phyloP scores from a whole-genome alignment of 176 grass and related monocot species.

The Secale cereale region DNA sequence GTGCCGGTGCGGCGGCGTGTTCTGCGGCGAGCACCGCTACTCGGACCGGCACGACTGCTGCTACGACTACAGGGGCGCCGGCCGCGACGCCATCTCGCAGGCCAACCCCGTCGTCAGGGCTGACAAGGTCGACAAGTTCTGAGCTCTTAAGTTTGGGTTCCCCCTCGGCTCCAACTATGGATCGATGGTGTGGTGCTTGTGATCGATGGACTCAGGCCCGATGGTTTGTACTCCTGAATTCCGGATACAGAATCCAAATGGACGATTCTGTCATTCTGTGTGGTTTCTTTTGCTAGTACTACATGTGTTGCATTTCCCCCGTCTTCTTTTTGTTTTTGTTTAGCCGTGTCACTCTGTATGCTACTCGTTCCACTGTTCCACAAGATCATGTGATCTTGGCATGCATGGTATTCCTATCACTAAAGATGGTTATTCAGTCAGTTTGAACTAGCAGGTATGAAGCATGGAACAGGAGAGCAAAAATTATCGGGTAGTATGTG shows the following conservation, averaged over 20 bases:
- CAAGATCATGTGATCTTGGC: background rate
- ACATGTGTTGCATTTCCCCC: background rate
- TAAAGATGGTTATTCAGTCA: background rate
- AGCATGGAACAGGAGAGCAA: background rate
- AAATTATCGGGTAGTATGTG: background rate
- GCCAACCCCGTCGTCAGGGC: constrained; percentile 61
- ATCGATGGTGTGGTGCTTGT: background rate
- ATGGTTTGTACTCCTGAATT: background rate
- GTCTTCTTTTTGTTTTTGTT: background rate
- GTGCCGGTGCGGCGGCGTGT: constrained; percentile 68
- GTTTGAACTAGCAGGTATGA: background rate
- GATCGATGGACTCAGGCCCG: background rate
- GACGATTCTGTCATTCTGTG: background rate
- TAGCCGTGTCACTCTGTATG: background rate
- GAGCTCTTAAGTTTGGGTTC: background rate
- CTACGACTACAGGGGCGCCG: constrained; percentile 56
- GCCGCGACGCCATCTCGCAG: constrained; percentile 51
- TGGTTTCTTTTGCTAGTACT: background rate
- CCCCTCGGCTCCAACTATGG: background rate
- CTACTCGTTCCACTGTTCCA: background rate
- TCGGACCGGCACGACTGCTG: constrained; percentile 57
- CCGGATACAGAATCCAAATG: background rate
- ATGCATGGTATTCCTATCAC: background rate
- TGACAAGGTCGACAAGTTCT: constrained; percentile 65
- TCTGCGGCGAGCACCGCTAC: constrained; percentile 66